Base-by-base conservation (phyloP, 768 basidiomycete species). In the Porphyrellus cyaneotinctus region DNA sequence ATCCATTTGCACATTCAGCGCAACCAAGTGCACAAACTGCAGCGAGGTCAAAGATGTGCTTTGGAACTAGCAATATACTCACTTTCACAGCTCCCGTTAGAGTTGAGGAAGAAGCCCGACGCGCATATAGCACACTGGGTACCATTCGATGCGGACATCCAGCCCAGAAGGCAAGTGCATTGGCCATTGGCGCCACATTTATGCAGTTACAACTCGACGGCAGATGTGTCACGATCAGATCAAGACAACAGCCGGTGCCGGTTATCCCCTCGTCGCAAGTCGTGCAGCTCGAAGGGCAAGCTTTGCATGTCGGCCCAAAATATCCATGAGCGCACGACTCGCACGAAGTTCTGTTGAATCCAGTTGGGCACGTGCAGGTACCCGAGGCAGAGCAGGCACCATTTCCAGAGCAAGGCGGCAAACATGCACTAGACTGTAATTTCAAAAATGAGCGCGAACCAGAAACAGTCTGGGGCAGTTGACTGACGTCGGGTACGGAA, bases 241-340 rank as follows among this genome's bases (percentile, higher is more conserved):
- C 67, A 51, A 89, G 75, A 65, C 93, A 95, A 38, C 75, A 74
- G 0, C 93, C 93, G 1, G 82, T 78, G 0, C 92, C 92, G 0
- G 83, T 78, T 37, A 88, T 83, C 6, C 92, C 91, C 17, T 89
- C 83, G 57, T 91, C 87, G 64, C 92, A 95, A 3, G 76, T 68
- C 0, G 73, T 62, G 67, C 92, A 94, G 6, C 80, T 82, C 0
- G 74, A 67, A 1, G 89, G 85, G 59, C 91, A 93, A 6, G 83
- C 65, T 49, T 81, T 72, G 64, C 92, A 95, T 0, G 68, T 74
- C 1, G 84, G 75, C 0, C 92, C 92, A 61, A 88, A 95, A 68
- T 86, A 86, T 1, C 88, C 88, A 6, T 75, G 31, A 1, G 81
- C 75, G 59, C 92, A 95, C 1, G 81, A 72, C 64, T 94, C 91